Conservation (phyloP, 2,329 filamentous ascomycete species). For the Pezicula neosporulosa region DNA sequence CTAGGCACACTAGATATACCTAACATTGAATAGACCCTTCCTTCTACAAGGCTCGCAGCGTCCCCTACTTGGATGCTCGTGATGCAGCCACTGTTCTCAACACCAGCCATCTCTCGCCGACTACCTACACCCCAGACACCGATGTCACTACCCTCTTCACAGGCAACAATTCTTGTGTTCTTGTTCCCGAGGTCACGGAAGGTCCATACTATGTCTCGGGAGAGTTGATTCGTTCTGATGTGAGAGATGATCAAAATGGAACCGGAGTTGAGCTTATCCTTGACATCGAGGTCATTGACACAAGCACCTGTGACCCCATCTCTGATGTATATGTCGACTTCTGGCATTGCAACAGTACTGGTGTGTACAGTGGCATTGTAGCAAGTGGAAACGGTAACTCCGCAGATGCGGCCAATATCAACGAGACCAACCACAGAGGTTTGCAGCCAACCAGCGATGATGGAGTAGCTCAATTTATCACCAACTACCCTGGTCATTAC, state of each 20-base stretch:
- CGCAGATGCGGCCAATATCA: conserved; percentile 32
- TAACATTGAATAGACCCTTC: conserved; percentile 3
- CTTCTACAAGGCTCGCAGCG: conserved; percentile 10
- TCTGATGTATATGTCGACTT: conserved; percentile 46
- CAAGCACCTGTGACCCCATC: conserved; percentile 49
- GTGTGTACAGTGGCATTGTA: conserved; percentile 46
- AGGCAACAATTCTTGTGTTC: conserved; percentile 25
- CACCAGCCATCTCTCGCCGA: conserved; percentile 13
- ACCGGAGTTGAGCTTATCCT: conserved; percentile 35
- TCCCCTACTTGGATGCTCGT: conserved; percentile 1
- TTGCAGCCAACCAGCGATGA: conserved; percentile 36
- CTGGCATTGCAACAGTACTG: conserved; percentile 45
- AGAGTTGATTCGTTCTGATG: conserved; percentile 45
- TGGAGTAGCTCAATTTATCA: conserved; percentile 39
- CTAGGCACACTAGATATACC: not conserved
- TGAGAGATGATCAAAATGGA: conserved; percentile 36
- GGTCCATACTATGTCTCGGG: conserved; percentile 44
- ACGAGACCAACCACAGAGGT: conserved; percentile 39
- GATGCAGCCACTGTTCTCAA: conserved; percentile 10
- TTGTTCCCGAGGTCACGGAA: conserved; percentile 29
- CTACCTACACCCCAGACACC: conserved; percentile 31
- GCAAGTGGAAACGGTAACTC: conserved; percentile 39
- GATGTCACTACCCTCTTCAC: conserved; percentile 23
- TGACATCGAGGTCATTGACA: conserved; percentile 51
- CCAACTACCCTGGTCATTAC: conserved; percentile 44